These are phyloP conservation scores for Hydrangea macrophylla DNA, from an alignment of 148 eudicot species.

Conservation along the genomic window DNA sequence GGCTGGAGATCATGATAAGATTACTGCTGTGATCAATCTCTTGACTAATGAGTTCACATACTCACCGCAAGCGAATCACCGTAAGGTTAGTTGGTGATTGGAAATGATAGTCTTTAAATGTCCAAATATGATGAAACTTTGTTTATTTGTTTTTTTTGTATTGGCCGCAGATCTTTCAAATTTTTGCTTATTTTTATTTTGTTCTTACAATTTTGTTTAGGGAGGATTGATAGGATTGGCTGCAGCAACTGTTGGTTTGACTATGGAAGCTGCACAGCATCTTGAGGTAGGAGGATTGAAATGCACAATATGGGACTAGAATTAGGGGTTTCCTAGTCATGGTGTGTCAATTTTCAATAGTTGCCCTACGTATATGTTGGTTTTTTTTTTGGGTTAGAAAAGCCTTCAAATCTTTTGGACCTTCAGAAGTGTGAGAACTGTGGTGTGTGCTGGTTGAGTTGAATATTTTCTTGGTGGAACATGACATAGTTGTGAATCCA, in stretches of 20 bases:
- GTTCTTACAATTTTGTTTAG: slow-evolving; percentile 32
- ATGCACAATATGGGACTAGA: neutral
- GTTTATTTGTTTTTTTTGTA: neutral
- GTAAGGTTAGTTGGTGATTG: slow-evolving; percentile 45
- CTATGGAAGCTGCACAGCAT: slow-evolving; percentile 88
- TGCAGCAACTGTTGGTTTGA: slow-evolving; percentile 94
- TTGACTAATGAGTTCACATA: slow-evolving; percentile 63
- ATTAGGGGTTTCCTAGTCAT: too few relatives aligned
- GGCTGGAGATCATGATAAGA: slow-evolving; percentile 80
- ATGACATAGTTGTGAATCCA: neutral
- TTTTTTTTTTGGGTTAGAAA: neutral
- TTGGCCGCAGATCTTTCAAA: neutral
- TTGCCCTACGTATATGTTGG: neutral
- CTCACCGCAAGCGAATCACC: slow-evolving; percentile 90
- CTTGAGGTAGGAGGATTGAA: slow-evolving; percentile 58
- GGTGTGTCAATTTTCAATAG: too few relatives aligned
- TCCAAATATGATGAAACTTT: neutral
- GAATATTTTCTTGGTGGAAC: neutral
- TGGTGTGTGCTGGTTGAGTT: neutral
- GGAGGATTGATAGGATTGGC: slow-evolving; percentile 99
- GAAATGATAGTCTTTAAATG: neutral
- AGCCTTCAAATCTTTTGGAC: neutral
- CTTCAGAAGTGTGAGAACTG: neutral
- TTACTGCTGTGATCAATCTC: slow-evolving; percentile 75
- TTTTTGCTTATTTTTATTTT: neutral